Conservation (phyloP, 441 rosid genomes). For the Pelargonium exstipulatum region DNA sequence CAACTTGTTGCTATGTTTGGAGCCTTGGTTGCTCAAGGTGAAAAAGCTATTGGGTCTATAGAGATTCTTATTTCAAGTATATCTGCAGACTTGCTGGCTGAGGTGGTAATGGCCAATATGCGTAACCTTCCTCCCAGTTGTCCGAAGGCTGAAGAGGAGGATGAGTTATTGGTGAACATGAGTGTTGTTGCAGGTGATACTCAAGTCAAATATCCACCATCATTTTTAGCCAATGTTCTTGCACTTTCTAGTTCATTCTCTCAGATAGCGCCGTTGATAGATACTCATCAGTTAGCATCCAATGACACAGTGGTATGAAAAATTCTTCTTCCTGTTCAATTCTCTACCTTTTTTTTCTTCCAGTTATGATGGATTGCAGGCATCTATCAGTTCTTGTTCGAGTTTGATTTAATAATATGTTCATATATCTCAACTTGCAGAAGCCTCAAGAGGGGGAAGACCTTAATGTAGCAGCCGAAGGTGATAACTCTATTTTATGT, state of each 20-base stretch:
- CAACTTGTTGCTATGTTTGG: slow-evolving; percentile 94
- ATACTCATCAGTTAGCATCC: slow-evolving; percentile 33
- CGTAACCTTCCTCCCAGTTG: slow-evolving; percentile 51
- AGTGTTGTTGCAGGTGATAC: slow-evolving; percentile 60
- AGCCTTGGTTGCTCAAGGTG: slow-evolving; percentile 96
- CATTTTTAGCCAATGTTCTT: slow-evolving; percentile 65
- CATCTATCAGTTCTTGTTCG: background rate
- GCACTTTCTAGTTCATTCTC: slow-evolving; percentile 81
- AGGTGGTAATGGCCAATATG: slow-evolving; percentile 97
- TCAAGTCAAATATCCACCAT: slow-evolving; percentile 65
- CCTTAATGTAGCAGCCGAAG: slow-evolving; percentile 23
- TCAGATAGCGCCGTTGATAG: slow-evolving; percentile 52
- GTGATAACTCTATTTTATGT: slow-evolving; percentile 26
- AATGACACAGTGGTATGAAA: slow-evolving; percentile 38
- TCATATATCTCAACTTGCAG: slow-evolving; percentile 33
- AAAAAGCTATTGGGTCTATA: slow-evolving; percentile 73
- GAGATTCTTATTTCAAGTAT: slow-evolving; percentile 93
- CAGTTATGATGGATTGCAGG: background rate
- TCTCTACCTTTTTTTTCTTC: slow-evolving; percentile 7
- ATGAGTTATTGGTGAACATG: slow-evolving; percentile 55
- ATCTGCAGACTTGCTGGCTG: slow-evolving; percentile 91
- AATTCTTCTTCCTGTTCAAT: slow-evolving; percentile 12
- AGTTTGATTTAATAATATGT: slow-evolving; percentile 10
- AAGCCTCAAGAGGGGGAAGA: slow-evolving; percentile 47
- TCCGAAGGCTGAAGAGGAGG: slow-evolving; percentile 52